phyloP scores from a whole-genome alignment of 441 rosid species.

The Adansonia gregorii region DNA sequence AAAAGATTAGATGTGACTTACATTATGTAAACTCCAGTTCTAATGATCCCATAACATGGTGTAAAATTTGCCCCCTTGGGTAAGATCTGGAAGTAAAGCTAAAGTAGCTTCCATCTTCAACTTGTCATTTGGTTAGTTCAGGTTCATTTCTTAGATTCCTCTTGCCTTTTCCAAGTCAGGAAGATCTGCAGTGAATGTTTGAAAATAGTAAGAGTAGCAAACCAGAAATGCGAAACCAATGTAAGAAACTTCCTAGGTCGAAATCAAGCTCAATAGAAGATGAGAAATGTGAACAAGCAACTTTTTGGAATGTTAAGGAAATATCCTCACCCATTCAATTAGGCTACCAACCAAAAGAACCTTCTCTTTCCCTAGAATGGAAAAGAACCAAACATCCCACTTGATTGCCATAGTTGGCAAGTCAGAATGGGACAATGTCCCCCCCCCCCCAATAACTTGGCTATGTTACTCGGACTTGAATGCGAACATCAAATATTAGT shows the following conservation, averaged over 20 bases:
- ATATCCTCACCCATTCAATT: too few species aligned
- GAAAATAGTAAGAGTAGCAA: background rate
- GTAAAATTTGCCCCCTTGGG: background rate
- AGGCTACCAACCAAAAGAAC: background rate
- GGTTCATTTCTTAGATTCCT: constrained; percentile 38
- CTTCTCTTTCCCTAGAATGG: background rate
- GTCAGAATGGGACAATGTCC: background rate
- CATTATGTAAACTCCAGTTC: background rate
- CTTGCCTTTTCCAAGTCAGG: constrained; percentile 95
- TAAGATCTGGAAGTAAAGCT: background rate
- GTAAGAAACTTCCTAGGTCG: background rate
- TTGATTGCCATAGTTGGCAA: background rate
- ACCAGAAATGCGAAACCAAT: background rate
- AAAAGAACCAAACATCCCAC: background rate
- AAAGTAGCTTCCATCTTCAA: constrained; percentile 15
- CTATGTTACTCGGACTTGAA: too few species aligned
- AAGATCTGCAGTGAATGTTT: constrained; percentile 59
- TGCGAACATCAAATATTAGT: too few species aligned
- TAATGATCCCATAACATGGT: background rate
- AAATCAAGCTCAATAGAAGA: too few species aligned
- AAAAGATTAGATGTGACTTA: background rate
- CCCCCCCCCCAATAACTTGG: background rate
- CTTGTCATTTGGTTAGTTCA: background rate
- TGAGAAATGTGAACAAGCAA: too few species aligned
- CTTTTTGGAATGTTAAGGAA: background rate